Conservation (phyloP, 1,284 basidiomycete species). For the Phylloboletellus chloephorus region DNA sequence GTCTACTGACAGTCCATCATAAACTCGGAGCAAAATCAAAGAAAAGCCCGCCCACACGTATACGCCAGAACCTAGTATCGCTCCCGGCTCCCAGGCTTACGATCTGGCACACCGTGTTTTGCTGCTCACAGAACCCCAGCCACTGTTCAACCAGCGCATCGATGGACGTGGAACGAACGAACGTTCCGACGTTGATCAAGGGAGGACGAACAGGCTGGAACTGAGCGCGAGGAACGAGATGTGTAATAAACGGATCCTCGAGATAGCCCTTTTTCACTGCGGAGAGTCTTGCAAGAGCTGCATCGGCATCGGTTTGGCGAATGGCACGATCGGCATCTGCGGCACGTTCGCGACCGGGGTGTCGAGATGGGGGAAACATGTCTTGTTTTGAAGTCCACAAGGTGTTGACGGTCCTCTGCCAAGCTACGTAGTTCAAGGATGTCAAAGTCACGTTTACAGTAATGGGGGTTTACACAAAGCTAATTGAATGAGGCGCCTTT, state of each 20-base stretch:
- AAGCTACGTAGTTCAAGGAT: too few species aligned
- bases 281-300: slow-evolving; percentile 72
- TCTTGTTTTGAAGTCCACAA: slow-evolving; percentile 31
- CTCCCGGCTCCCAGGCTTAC: slow-evolving; percentile 28
- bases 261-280: slow-evolving; percentile 76
- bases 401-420: too few species aligned
- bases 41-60: slow-evolving; percentile 56
- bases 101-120: slow-evolving; percentile 21
- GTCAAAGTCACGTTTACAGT: too few species aligned
- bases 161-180: slow-evolving; percentile 76
- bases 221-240: slow-evolving; percentile 61
- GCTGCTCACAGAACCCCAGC: slow-evolving; percentile 37
- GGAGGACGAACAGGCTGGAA: slow-evolving; percentile 68
- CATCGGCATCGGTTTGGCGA: slow-evolving; percentile 70
- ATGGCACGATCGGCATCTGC: slow-evolving; percentile 50
- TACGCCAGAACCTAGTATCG: slow-evolving; percentile 71
- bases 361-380: slow-evolving; percentile 21
- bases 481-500: too few species aligned
- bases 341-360: slow-evolving; percentile 17
- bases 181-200: slow-evolving; percentile 94
- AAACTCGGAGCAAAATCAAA: slow-evolving; percentile 1
- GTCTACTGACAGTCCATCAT: slow-evolving; percentile 40
- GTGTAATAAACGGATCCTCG: slow-evolving; percentile 61
- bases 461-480: too few species aligned
- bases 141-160: slow-evolving; percentile 78